Evolutionary conservation across 2,329 filamentous ascomycete genomes (phyloP).

Genomic region (Ambrosiella xylebori): DNA sequence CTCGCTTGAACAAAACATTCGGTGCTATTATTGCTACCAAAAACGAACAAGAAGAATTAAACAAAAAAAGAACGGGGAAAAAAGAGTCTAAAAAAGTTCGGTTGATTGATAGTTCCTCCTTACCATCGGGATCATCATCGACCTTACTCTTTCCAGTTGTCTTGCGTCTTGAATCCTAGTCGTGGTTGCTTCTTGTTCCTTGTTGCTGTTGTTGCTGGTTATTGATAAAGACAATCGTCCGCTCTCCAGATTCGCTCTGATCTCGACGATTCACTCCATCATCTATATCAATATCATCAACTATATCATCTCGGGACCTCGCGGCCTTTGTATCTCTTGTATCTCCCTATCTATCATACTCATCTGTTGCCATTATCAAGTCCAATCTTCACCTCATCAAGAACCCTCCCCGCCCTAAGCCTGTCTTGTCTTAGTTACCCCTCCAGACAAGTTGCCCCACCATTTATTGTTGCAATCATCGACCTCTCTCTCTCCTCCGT

Average conservation of each 20-base stretch:
- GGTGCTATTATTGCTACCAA: not conserved
- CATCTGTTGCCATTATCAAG: not conserved
- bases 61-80: not conserved
- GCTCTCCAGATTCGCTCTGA: not conserved
- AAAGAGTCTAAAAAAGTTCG: not conserved
- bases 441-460: not conserved
- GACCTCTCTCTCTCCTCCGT: slow-evolving; percentile 2
- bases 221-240: not conserved
- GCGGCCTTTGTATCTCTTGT: too few relatives aligned
- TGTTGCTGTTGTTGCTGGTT: not conserved
- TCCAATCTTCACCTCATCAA: not conserved
- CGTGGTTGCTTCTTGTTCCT: not conserved
- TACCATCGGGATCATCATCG: not conserved
- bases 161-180: not conserved
- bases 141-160: not conserved
- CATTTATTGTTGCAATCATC: not conserved
- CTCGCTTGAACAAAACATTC: slow-evolving; percentile 37
- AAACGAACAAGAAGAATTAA: not conserved
- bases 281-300: not conserved
- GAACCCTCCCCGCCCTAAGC: too few relatives aligned
- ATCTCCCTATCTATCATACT: too few relatives aligned
- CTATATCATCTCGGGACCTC: too few relatives aligned
- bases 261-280: not conserved
- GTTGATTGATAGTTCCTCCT: not conserved
- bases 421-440: not conserved